These are phyloP conservation scores for Globisporangium paroecandrum DNA, from an alignment of 352 stramenopile species.

Conservation along the genomic window DNA sequence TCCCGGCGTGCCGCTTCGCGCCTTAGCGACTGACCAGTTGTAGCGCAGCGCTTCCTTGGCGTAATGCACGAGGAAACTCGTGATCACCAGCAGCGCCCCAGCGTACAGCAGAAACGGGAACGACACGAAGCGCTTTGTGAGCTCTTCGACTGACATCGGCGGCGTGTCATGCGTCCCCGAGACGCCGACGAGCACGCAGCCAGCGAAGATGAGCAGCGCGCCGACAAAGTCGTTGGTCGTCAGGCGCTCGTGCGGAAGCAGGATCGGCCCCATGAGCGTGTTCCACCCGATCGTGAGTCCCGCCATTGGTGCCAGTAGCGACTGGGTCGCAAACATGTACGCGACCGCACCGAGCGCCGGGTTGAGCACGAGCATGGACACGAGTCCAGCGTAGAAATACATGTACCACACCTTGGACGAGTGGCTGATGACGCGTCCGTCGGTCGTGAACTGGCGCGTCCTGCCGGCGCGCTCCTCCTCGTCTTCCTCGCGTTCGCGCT, in stretches of 20 bases:
- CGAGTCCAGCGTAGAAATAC: conserved; percentile 69
- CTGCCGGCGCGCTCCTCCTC: conserved; percentile 26
- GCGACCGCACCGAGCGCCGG: conserved; percentile 55
- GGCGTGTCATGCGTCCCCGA: conserved; percentile 66
- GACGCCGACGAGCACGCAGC: conserved; percentile 70
- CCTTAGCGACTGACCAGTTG: conserved; percentile 22
- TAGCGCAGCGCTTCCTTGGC: conserved; percentile 52
- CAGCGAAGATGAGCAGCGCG: conserved; percentile 70
- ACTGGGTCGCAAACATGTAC: conserved; percentile 80
- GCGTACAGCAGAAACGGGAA: conserved; percentile 68
- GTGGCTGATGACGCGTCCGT: conserved; percentile 7
- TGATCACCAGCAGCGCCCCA: conserved; percentile 30
- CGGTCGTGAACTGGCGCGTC: conserved; percentile 24
- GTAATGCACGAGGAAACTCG: conserved; percentile 54
- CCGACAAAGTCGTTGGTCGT: conserved; percentile 76
- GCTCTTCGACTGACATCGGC: conserved; percentile 54
- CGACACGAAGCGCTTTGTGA: conserved; percentile 47
- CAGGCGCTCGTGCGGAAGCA: conserved; percentile 65
- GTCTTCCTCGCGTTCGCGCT: conserved; percentile 59
- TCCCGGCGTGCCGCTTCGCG: conserved; percentile 18
- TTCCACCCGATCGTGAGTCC: conserved; percentile 84
- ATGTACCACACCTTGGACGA: conserved; percentile 38
- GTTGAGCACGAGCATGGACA: conserved; percentile 78
- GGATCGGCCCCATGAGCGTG: conserved; percentile 65
- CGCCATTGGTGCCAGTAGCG: conserved; percentile 76